Evolutionary conservation across 352 stramenopile species (phyloP), one percentile per base, ranked within the genome.

Genomic region (Aphanomyces euteiches): DNA sequence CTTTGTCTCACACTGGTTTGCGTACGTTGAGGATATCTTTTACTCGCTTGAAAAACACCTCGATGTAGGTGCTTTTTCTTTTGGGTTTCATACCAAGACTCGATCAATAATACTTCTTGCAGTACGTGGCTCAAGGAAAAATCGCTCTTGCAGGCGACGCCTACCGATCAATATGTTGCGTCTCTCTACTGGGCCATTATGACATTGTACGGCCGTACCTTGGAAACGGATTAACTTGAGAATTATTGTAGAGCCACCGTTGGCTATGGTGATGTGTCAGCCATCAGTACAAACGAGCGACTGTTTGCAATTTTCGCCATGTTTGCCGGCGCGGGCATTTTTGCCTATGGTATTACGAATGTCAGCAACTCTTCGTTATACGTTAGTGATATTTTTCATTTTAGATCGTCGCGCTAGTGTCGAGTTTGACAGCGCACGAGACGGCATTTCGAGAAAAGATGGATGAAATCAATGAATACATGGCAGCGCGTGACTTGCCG

Each of bases 391-490:
- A 2, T 28, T 28, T 28, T 4, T 12, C 19, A 15, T 40, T 4
- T 4, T 72, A 88, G 80, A 88, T 88, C 69, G 84, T 92, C 1
- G 82, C 84, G 34, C 77, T 92, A 21, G 84, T 92, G 7, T 89
- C 82, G 13, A 92, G 80, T 64, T 59, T 92, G 28, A 92, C 81
- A 3, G 78, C 83, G 12, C 76, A 84, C 17, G 84, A 92, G 43
- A 87, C 80, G 0, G 50, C 78, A 3, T 92, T 92, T 47, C 81
- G 79, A 40, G 72, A 86, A 60, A 89, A 89, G 50, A 82, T 92
- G 68, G 84, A 92, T 64, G 82, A 90, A 68, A 75, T 92, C 50
- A 92, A 92, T 59, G 84, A 92, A 63, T 92, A 92, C 67, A 90
- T 92, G 84, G 78, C 64, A 43, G 84, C 84, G n/a, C 78, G 82